Evolutionary conservation across 768 basidiomycete species (phyloP).

Genomic region (Wakefieldia striispora): DNA sequence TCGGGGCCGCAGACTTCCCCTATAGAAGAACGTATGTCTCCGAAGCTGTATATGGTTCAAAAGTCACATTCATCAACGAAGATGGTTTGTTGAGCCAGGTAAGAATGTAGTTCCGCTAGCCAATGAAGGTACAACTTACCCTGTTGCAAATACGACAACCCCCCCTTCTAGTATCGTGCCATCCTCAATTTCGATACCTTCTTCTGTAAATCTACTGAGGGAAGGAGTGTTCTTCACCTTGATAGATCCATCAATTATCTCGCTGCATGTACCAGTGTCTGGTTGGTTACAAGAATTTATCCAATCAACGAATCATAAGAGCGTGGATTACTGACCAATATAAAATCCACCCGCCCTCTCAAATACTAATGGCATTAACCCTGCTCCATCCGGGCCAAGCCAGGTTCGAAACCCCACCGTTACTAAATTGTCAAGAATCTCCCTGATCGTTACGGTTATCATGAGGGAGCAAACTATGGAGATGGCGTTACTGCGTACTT

Average conservation of each 20-base stretch:
- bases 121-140: slow-evolving; percentile 18
- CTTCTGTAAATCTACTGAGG: slow-evolving; percentile 26
- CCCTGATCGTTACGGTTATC: slow-evolving; percentile 22
- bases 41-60: no score
- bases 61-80: background rate
- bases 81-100: background rate
- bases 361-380: slow-evolving; percentile 31
- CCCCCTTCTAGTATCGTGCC: slow-evolving; percentile 27
- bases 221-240: slow-evolving; percentile 43
- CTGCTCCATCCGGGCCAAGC: slow-evolving; percentile 37
- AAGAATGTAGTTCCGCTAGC: no score
- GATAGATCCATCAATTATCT: slow-evolving; percentile 51
- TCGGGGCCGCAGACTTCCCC: slow-evolving; percentile 46
- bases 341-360: slow-evolving; percentile 37
- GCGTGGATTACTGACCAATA: slow-evolving; percentile 31
- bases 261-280: slow-evolving; percentile 40
- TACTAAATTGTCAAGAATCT: slow-evolving; percentile 36
- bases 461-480: background rate
- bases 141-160: slow-evolving; percentile 33
- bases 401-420: slow-evolving; percentile 37
- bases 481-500: slow-evolving; percentile 16
- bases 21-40: slow-evolving; percentile 40
- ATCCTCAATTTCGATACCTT: slow-evolving; percentile 29
- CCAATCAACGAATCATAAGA: background rate
- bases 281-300: background rate